Base-by-base conservation (phyloP, 495 filamentous ascomycete species). In the Penicillium goetzii region DNA sequence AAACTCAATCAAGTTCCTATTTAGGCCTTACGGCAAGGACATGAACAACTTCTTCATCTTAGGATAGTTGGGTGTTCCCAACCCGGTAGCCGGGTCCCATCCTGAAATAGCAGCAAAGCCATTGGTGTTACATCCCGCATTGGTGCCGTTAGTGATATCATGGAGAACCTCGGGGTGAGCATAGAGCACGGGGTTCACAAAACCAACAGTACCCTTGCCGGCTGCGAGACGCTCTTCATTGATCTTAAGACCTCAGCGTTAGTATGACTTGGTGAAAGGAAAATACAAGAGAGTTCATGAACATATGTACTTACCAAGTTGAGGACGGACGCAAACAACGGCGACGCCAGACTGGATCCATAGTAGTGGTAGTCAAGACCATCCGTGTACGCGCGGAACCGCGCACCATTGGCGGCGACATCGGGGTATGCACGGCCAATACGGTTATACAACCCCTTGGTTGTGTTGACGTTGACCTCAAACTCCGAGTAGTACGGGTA, bases 351-450 rank as follows among this genome's bases (percentile, higher is more conserved):
- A 47, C 81, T 85, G 10, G 87, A 85, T 10, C 87, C 86, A 19
- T 82, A 83, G 45, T 79, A 70, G 28, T 78, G 71, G 11, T 69
- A 61, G 28, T 79, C 72, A 2, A 68, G 25, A 8, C 80, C 83
- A 25, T 73, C 62, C 1, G 72, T 72, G 36, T 77, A 81, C 23
- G 83, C 74, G 14, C 76, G 73, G 66, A 88, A 82, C 38, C 83
- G 79, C 5, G 81, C 84, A n/a, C 83, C 86, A 17, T 86, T 81
- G 26, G 87, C 88, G 0, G 84, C 68, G 17, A 92, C 81, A 59
- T 92, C 89, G 0, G 89, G 88, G 58, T 84, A 89, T 11, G 80
- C 89, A 23, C 89, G 81, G 0, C 86, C 86, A 12, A 79, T 77
- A 10, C 81, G 80, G 62, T 85, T 85, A 72, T 86, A 89, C 58